These are phyloP conservation scores for Rhizopogon salebrosus DNA, from an alignment of 768 basidiomycete species.

Conservation along the genomic window DNA sequence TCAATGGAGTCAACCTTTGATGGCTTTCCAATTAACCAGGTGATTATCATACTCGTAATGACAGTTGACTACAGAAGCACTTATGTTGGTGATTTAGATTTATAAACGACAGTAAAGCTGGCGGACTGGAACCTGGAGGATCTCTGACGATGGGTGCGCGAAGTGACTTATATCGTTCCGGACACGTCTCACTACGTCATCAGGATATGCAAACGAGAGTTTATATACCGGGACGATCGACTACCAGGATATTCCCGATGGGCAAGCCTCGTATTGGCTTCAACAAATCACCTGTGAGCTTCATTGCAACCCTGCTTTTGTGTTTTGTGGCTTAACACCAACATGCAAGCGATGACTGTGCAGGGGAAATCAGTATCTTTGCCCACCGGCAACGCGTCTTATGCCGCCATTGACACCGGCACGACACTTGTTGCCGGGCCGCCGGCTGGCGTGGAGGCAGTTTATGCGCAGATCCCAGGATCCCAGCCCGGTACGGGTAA, in stretches of 20 bases:
- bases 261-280: constrained; percentile 42
- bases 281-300: constrained; percentile 28
- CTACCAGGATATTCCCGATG: constrained; percentile 38
- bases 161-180: constrained; percentile 7
- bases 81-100: constrained; percentile 30
- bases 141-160: constrained; percentile 62
- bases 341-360: constrained; percentile 29
- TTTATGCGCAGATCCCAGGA: constrained; percentile 43
- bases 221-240: constrained; percentile 46
- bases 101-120: constrained; percentile 36
- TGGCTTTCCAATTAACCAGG: constrained; percentile 64
- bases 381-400: constrained; percentile 31
- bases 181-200: constrained; percentile 3
- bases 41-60: constrained; percentile 10
- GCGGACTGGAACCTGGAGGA: constrained; percentile 59
- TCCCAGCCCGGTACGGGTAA: constrained; percentile 31
- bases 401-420: constrained; percentile 52
- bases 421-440: constrained; percentile 58
- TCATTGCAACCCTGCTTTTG: background rate
- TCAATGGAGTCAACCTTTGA: constrained; percentile 45
- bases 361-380: constrained; percentile 24
- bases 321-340: background rate
- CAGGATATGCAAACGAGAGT: constrained; percentile 53
- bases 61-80: background rate
- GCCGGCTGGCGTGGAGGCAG: constrained; percentile 27